A percentile compares a stretch with the other conserved stretches of the same genome.
Conservation (phyloP, 306 rosid species). For the Ammopiptanthus mongolicus region DNA sequence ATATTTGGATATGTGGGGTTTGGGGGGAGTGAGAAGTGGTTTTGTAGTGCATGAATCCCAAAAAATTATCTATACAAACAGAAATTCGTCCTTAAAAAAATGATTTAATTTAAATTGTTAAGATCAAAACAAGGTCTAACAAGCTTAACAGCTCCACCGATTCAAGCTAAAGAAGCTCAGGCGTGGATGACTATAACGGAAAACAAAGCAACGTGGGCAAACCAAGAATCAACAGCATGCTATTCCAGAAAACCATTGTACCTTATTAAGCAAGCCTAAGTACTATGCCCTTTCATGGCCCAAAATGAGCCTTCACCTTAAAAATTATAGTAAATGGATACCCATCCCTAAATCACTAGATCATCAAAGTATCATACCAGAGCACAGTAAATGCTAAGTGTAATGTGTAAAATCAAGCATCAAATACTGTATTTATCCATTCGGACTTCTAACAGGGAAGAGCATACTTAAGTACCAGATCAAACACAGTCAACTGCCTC, state of each 20-base stretch:
- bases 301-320: not conserved
- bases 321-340: not conserved
- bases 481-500: not conserved
- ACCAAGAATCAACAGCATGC: not conserved
- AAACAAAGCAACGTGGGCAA: not conserved
- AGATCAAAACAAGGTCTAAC: not conserved
- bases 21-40: not conserved
- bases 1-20: not conserved
- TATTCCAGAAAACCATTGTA: not conserved
- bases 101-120: not conserved
- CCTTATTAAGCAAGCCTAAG: not conserved
- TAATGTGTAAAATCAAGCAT: not conserved
- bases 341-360: not conserved
- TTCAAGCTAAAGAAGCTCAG: not conserved
- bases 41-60: not conserved
- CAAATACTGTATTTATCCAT: not conserved
- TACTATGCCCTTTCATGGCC: not conserved
- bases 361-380: not conserved
- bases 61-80: not conserved
- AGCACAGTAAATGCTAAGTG: not conserved
- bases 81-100: not conserved
- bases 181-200: not conserved
- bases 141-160: not conserved
- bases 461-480: not conserved
- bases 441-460: not conserved